These are phyloP conservation scores for Phytophthora foliorum DNA, from an alignment of 352 stramenopile species.

Conservation along the genomic window DNA sequence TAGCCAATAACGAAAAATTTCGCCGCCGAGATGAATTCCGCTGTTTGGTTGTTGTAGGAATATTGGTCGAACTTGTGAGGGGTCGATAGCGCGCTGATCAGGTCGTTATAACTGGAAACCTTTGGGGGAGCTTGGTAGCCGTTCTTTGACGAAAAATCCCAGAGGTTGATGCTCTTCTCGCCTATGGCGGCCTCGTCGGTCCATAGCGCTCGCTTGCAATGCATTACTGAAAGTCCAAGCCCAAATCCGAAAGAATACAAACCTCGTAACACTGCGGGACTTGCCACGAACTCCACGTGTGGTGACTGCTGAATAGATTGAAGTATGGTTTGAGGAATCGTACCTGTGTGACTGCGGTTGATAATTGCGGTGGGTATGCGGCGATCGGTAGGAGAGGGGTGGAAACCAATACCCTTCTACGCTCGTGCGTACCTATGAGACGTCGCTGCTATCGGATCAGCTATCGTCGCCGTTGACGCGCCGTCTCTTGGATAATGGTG, in stretches of 20 bases:
- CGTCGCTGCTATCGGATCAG: not conserved
- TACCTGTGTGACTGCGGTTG: slow-evolving; percentile 15
- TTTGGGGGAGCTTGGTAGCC: not conserved
- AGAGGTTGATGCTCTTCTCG: slow-evolving; percentile 15
- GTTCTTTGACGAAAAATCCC: slow-evolving; percentile 23
- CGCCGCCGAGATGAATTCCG: slow-evolving; percentile 6
- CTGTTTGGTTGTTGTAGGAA: slow-evolving; percentile 12
- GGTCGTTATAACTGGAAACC: not conserved
- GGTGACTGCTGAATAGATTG: slow-evolving; percentile 20
- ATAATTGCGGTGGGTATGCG: slow-evolving; percentile 15
- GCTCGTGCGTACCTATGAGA: not conserved
- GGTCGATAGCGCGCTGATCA: slow-evolving; percentile 5
- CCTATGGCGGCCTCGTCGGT: slow-evolving; percentile 1
- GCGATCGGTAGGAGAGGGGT: slow-evolving; percentile 10
- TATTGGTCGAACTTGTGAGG: slow-evolving; percentile 3
- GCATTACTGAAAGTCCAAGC: slow-evolving; percentile 18
- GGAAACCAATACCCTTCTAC: slow-evolving; percentile 9
- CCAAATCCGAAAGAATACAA: slow-evolving; percentile 24
- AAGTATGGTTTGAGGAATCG: slow-evolving; percentile 20
- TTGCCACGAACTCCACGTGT: slow-evolving; percentile 22
- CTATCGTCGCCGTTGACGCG: not conserved
- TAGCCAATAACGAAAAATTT: slow-evolving; percentile 20
- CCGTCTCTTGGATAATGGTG: not conserved
- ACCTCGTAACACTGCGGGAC: slow-evolving; percentile 14
- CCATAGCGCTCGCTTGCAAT: not conserved